These are phyloP conservation scores for Botrytis paeoniae DNA, from an alignment of 2,329 filamentous ascomycete species.

Conservation along the genomic window DNA sequence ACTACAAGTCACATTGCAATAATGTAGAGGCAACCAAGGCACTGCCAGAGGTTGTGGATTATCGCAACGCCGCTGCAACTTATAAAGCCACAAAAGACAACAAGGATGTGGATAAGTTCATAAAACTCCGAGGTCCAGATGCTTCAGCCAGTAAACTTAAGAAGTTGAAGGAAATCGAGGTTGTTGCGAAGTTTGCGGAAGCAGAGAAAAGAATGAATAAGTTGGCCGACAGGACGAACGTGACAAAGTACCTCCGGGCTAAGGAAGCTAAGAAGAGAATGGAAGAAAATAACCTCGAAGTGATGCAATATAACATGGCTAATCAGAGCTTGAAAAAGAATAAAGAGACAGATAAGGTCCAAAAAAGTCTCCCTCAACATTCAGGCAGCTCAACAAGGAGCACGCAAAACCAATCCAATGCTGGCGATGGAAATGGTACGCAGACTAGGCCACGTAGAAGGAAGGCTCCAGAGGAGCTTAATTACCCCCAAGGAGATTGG, in stretches of 20 bases:
- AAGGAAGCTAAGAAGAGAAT: neutral
- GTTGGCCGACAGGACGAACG: fast-evolving
- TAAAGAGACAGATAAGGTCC: neutral
- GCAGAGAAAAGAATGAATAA: neutral
- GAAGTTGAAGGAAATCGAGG: neutral
- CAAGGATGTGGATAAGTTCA: neutral
- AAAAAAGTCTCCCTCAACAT: neutral
- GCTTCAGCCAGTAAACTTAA: neutral
- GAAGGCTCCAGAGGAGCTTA: too few relatives aligned
- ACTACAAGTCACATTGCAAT: neutral
- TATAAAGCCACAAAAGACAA: too few relatives aligned
- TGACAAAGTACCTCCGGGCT: fast-evolving
- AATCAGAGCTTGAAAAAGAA: too few relatives aligned
- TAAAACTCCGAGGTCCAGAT: neutral
- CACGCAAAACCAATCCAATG: too few relatives aligned
- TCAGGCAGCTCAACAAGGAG: too few relatives aligned
- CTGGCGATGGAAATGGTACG: too few relatives aligned
- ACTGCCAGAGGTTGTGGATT: neutral
- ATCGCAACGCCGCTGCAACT: fast-evolving
- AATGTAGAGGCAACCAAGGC: fast-evolving
- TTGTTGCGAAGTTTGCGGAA: fast-evolving
- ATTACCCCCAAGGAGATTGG: too few relatives aligned
- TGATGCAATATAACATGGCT: too few relatives aligned
- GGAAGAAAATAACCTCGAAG: neutral
- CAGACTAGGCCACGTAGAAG: too few relatives aligned